phyloP scores from a whole-genome alignment of 176 grass and related monocot genomes.

The Bothriochloa decipiens region DNA sequence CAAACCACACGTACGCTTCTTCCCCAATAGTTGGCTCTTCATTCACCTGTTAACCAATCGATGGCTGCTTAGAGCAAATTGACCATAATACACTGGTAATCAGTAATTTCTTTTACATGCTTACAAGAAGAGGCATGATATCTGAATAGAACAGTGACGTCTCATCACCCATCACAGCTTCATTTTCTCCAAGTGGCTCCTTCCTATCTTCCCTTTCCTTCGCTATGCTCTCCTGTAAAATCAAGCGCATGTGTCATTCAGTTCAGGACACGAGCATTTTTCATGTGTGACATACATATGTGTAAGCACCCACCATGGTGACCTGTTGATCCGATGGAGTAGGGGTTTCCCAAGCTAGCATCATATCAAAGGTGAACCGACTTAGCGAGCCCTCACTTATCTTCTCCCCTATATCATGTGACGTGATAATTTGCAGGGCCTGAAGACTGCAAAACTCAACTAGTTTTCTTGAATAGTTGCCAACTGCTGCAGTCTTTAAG shows the following conservation, averaged over 20 bases:
- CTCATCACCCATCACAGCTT: constrained; percentile 69
- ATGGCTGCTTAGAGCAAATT: background rate
- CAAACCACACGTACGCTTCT: constrained; percentile 88
- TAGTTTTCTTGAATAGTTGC: constrained; percentile 77
- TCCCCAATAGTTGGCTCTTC: constrained; percentile 80
- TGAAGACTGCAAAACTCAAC: constrained; percentile 81
- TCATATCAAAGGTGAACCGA: constrained; percentile 90
- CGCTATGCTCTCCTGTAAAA: constrained; percentile 67
- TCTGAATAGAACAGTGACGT: constrained; percentile 90
- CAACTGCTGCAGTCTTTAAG: constrained; percentile 56
- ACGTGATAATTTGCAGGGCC: constrained; percentile 51
- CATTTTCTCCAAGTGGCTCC: constrained; percentile 55
- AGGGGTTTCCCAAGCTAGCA: constrained; percentile 88
- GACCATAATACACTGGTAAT: background rate
- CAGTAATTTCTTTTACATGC: constrained; percentile 13
- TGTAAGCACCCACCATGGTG: constrained; percentile 48
- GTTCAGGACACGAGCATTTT: background rate
- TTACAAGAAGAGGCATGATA: constrained; percentile 95
- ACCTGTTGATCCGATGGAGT: constrained; percentile 45
- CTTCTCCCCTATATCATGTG: constrained; percentile 54
- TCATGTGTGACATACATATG: constrained; percentile 4
- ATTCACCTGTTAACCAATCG: constrained; percentile 59
- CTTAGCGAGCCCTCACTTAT: constrained; percentile 70
- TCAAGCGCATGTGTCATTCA: background rate
- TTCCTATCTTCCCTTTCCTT: constrained; percentile 82